Conservation (phyloP, 2,329 filamentous ascomycete genomes). For the Aspergillus bombycis region DNA sequence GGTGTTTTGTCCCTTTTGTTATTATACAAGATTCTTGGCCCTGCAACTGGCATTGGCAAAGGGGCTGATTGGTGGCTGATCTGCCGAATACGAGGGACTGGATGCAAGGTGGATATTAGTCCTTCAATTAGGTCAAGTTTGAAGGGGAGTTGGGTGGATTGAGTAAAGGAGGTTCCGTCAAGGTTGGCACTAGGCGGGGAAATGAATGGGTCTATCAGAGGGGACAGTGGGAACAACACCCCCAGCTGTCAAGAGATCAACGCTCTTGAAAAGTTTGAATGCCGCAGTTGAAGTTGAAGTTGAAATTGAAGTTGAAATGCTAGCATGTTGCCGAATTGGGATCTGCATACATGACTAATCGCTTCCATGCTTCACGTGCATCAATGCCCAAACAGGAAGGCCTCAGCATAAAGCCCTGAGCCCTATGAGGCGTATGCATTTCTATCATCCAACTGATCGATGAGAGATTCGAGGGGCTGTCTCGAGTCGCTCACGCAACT, state of each 20-base stretch:
- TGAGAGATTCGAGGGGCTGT: too few species aligned
- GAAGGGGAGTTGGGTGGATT: background rate
- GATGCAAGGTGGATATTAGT: background rate
- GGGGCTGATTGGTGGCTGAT: slow-evolving; percentile 2
- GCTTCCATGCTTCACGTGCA: background rate
- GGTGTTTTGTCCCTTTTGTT: background rate
- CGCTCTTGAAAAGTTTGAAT: background rate
- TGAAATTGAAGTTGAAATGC: background rate
- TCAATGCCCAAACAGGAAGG: background rate
- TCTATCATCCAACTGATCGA: too few species aligned
- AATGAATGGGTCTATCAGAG: background rate
- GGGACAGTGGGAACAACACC: background rate
- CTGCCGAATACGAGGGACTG: slow-evolving; percentile 11
- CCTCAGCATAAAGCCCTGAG: background rate
- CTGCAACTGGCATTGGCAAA: background rate
- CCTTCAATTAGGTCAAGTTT: background rate
- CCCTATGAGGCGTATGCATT: background rate
- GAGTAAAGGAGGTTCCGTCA: background rate
- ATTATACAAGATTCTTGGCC: background rate
- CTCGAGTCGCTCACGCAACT: background rate
- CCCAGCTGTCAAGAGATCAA: background rate
- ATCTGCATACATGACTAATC: background rate
- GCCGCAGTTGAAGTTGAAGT: background rate
- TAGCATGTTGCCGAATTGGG: background rate
- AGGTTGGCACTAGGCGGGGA: background rate